phyloP scores from a whole-genome alignment of 768 basidiomycete genomes.

The Strobilomyces confusus region DNA sequence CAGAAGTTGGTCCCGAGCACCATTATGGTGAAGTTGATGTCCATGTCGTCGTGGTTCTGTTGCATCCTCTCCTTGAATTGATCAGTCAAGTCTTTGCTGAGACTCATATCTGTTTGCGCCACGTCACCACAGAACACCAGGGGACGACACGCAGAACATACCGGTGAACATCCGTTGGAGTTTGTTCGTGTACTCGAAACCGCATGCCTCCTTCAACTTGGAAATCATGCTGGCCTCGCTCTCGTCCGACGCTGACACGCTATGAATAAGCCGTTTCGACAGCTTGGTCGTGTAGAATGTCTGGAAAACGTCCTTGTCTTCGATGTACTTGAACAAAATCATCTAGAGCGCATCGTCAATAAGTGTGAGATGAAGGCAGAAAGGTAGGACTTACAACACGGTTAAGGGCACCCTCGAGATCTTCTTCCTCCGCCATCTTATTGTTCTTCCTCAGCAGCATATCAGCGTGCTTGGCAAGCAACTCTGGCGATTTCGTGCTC shows the following conservation, averaged over 20 bases:
- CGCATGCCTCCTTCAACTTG: conserved; percentile 94
- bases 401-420: conserved; percentile 84
- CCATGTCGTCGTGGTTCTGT: conserved; percentile 79
- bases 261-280: conserved; percentile 87
- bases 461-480: conserved; percentile 91
- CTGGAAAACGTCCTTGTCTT: conserved; percentile 99
- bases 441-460: conserved; percentile 89
- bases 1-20: conserved; percentile 95
- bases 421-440: conserved; percentile 89
- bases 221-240: conserved; percentile 97
- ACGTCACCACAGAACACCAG: conserved; percentile 1
- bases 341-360: conserved; percentile 52
- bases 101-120: conserved; percentile 73
- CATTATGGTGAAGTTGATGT: conserved; percentile 89
- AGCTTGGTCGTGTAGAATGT: conserved; percentile 95
- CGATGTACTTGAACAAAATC: conserved; percentile 96
- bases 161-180: conserved; percentile 96
- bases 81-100: conserved; percentile 94
- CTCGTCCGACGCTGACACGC: conserved; percentile 91
- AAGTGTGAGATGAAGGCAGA: not conserved
- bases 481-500: conserved; percentile 82
- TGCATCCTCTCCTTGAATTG: conserved; percentile 93
- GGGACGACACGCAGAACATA: conserved; percentile 28
- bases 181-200: conserved; percentile 96
- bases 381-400: conserved; percentile 63